These are phyloP conservation scores for Aaosphaeria pasadenensis DNA, from an alignment of 2,329 filamentous ascomycete genomes.

Conservation along the genomic window DNA sequence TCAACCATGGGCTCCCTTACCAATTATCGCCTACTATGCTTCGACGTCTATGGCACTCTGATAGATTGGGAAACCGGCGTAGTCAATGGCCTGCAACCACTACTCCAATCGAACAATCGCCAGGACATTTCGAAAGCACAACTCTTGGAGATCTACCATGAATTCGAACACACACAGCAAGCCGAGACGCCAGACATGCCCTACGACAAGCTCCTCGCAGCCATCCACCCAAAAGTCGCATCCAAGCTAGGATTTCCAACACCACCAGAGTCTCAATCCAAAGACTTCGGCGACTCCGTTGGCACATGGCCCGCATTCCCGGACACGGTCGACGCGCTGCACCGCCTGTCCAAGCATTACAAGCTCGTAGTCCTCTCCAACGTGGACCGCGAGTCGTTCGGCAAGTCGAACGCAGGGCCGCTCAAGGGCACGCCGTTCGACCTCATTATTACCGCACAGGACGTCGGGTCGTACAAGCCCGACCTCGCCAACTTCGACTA, in stretches of 20 bases:
- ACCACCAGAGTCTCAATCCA: constrained; percentile 39
- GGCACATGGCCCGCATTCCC: constrained; percentile 56
- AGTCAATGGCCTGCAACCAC: constrained; percentile 50
- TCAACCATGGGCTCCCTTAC: constrained; percentile 15
- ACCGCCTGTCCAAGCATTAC: constrained; percentile 49
- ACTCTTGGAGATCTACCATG: constrained; percentile 42
- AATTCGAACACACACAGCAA: constrained; percentile 52
- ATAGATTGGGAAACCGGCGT: constrained; percentile 76
- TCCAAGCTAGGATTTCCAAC: constrained; percentile 40
- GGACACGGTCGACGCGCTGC: constrained; percentile 56
- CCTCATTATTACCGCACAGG: constrained; percentile 65
- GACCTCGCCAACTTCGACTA: constrained; percentile 63
- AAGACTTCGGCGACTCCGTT: constrained; percentile 51
- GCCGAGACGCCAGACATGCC: constrained; percentile 52
- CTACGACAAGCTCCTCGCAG: constrained; percentile 60
- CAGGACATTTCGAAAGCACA: constrained; percentile 18
- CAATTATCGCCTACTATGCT: constrained; percentile 57
- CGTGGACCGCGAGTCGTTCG: constrained; percentile 55
- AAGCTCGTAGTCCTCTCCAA: constrained; percentile 62
- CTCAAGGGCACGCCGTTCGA: constrained; percentile 60
- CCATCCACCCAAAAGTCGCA: constrained; percentile 49
- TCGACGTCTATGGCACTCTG: constrained; percentile 78
- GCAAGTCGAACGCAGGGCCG: constrained; percentile 46
- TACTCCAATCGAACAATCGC: constrained; percentile 37
- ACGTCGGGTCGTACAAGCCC: constrained; percentile 72